Evolutionary conservation across 2,329 filamentous ascomycete species (phyloP).

Genomic region (Sordariomycetes sp.): DNA sequence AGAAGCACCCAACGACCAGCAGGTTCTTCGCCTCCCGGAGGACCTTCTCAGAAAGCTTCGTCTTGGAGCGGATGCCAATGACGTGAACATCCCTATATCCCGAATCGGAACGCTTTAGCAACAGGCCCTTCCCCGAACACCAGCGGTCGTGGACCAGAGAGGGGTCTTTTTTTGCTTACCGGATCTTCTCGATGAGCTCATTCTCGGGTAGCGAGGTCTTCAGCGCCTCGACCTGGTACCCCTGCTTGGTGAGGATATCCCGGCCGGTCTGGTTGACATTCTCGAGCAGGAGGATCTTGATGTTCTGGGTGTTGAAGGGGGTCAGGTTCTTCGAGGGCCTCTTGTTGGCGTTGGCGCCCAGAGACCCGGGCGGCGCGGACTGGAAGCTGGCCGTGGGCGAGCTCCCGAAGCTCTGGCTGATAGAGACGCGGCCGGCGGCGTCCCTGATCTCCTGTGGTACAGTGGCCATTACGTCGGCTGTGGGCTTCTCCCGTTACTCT

Average conservation of each 20-base stretch:
- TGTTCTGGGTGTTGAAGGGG: conserved; percentile 89
- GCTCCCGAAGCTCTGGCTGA: conserved; percentile 56
- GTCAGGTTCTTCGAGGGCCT: conserved; percentile 66
- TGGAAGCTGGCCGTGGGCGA: conserved; percentile 69
- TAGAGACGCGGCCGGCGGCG: conserved; percentile 33
- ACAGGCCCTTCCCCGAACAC: neutral
- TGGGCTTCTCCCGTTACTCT: neutral
- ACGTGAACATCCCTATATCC: conserved; percentile 75
- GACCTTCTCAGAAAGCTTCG: conserved; percentile 79
- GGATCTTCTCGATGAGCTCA: conserved; percentile 92
- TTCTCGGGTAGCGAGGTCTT: conserved; percentile 88
- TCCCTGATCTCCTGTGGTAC: conserved; percentile 36
- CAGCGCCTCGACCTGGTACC: conserved; percentile 88
- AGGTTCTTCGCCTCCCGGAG: conserved; percentile 86
- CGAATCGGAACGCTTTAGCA: neutral
- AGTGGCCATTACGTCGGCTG: conserved; percentile 13
- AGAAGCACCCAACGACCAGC: conserved; percentile 95
- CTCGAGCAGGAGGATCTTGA: conserved; percentile 91
- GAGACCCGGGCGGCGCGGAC: conserved; percentile 49
- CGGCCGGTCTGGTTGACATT: conserved; percentile 90
- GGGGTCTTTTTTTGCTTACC: conserved; percentile 45
- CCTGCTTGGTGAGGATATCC: conserved; percentile 72
- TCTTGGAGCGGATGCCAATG: conserved; percentile 97
- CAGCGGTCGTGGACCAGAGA: neutral
- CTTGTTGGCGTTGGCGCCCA: conserved; percentile 22